Percentiles rank a stretch among this genome's conserved stretches.
Conservation (phyloP, 1,284 basidiomycete species). For the Lignosus rhinocerotis region DNA sequence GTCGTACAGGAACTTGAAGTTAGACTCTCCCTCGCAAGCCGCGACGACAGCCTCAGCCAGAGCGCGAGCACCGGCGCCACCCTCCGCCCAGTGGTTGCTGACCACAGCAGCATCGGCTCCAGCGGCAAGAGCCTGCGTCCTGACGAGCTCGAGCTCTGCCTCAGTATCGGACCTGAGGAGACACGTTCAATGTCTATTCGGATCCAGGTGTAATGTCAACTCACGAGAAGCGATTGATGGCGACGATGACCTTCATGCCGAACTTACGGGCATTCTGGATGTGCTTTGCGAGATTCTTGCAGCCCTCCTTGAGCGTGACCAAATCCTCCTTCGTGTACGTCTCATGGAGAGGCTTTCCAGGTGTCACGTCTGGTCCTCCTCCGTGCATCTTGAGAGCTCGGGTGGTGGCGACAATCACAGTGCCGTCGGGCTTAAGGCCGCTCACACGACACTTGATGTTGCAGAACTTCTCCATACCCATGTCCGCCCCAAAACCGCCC, state of each 20-base stretch:
- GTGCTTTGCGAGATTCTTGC: conserved; percentile 91
- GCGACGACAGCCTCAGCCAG: conserved; percentile 87
- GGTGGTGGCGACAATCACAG: conserved; percentile 95
- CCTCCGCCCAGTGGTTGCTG: conserved; percentile 96
- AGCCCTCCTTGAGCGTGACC: conserved; percentile 88
- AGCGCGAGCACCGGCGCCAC: conserved; percentile 84
- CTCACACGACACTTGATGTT: conserved; percentile 99
- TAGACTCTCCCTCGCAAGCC: conserved; percentile 80
- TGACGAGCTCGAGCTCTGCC: conserved; percentile 88
- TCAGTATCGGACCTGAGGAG: conserved; percentile 78
- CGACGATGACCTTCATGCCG: conserved; percentile 95
- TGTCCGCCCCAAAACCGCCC: conserved; percentile 98
- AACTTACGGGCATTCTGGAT: conserved; percentile 96
- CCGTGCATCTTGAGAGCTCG: conserved; percentile 99
- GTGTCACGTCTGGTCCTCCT: conserved; percentile 95
- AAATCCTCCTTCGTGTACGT: conserved; percentile 96
- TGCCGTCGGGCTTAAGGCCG: conserved; percentile 91
- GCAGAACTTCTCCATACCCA: conserved; percentile 99
- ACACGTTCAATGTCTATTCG: conserved; percentile 7
- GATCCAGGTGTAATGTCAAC: conserved; percentile 35
- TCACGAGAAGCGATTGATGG: conserved; percentile 93
- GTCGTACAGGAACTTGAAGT: conserved; percentile 92
- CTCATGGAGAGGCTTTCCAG: conserved; percentile 92
- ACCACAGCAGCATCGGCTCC: conserved; percentile 96
- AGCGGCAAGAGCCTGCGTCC: conserved; percentile 76